Evolutionary conservation across 345 rosid genomes (phyloP).

Genomic region (Kernera saxatilis): DNA sequence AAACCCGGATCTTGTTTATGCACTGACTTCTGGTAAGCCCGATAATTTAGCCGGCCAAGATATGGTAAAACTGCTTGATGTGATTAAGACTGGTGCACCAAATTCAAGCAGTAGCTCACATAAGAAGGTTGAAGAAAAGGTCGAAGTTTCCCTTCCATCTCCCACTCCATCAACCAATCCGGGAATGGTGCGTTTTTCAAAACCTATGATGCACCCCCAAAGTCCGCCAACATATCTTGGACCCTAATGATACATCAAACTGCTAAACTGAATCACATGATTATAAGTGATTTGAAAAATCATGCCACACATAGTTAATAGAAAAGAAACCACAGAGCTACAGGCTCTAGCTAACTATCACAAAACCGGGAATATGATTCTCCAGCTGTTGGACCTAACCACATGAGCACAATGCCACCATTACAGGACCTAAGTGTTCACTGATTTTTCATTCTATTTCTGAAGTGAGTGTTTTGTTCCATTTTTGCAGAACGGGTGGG

Average conservation of each 20-base stretch:
- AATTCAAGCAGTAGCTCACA: slow-evolving; percentile 12
- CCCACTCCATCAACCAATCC: slow-evolving; percentile 87
- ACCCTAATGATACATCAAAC: neutral
- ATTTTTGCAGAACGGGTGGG: slow-evolving; percentile 68
- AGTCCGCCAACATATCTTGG: neutral
- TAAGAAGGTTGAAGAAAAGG: slow-evolving; percentile 51
- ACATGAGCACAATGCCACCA: neutral
- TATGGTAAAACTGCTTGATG: slow-evolving; percentile 63
- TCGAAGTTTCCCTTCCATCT: slow-evolving; percentile 90
- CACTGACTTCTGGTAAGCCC: slow-evolving; percentile 79
- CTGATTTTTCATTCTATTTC: neutral
- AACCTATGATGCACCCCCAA: slow-evolving; percentile 35
- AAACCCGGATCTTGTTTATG: slow-evolving; percentile 86
- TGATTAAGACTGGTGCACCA: slow-evolving; percentile 24
- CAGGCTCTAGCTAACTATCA: neutral
- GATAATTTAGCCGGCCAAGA: slow-evolving; percentile 58
- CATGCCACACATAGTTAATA: neutral
- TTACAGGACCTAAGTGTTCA: neutral
- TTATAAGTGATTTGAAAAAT: neutral
- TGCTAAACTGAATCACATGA: neutral
- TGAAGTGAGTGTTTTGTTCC: neutral
- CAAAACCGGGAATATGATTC: neutral
- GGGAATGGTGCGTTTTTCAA: slow-evolving; percentile 84
- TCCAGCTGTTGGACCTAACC: neutral
- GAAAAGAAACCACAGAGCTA: neutral